Percentiles rank a stretch among this genome's conserved stretches.
Conservation (phyloP, 495 filamentous ascomycete genomes). For the Aspergillus conjunctus region DNA sequence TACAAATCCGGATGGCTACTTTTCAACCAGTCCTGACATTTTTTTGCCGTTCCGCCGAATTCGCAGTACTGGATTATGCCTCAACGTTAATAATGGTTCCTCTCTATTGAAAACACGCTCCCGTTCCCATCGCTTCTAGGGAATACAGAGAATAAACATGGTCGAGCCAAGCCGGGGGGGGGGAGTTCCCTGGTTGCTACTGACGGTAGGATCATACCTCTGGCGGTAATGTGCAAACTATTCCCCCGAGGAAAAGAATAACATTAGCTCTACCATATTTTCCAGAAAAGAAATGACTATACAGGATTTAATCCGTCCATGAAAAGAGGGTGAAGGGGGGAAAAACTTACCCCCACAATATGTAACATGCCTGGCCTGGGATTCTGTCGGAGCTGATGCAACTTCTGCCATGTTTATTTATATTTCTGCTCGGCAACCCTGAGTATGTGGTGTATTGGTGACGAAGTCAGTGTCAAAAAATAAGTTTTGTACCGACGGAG, state of each 20-base stretch:
- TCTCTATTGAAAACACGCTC: not conserved
- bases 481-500: too few relatives aligned
- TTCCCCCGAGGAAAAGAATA: not conserved
- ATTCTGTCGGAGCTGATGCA: conserved; percentile 46
- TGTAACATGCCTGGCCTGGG: conserved; percentile 65
- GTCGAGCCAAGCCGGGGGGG: not conserved
- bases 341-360: conserved; percentile 76
- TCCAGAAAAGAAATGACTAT: conserved; percentile 4
- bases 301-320: not conserved
- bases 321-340: not conserved
- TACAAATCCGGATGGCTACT: conserved; percentile 73
- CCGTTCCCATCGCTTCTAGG: not conserved
- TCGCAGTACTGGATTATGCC: conserved; percentile 80
- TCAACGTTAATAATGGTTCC: conserved; percentile 7
- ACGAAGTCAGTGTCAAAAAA: too few relatives aligned
- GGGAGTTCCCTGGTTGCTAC: not conserved
- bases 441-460: too few relatives aligned
- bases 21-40: conserved; percentile 94
- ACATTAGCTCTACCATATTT: not conserved
- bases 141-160: not conserved
- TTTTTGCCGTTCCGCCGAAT: conserved; percentile 96
- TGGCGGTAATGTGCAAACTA: conserved; percentile 91
- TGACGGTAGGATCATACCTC: conserved; percentile 64
- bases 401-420: conserved; percentile 44
- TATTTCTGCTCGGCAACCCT: not conserved